Percentiles rank a stretch among this genome's conserved stretches.
Evolutionary conservation across 768 basidiomycete genomes (phyloP).

Genomic region (Pisolithus marmoratus): DNA sequence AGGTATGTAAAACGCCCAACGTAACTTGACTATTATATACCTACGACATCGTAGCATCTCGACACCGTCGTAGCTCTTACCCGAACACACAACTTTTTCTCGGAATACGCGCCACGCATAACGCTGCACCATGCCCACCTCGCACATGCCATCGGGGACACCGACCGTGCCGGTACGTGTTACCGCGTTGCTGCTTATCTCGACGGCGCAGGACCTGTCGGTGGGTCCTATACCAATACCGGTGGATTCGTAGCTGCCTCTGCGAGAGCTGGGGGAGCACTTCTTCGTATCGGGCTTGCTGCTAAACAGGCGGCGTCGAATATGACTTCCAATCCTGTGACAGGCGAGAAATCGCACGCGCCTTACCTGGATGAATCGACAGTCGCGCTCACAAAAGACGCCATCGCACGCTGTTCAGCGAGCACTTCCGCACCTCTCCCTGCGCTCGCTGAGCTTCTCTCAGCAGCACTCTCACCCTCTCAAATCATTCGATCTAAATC

Average conservation of each 20-base stretch:
- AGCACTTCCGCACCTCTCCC: slow-evolving; percentile 15
- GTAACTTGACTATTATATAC: too few species aligned
- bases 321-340: neutral
- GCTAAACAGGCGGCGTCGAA: slow-evolving; percentile 4
- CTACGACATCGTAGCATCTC: slow-evolving; percentile 27
- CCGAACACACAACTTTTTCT: slow-evolving; percentile 53
- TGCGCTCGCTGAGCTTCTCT: slow-evolving; percentile 11
- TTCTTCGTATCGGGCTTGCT: slow-evolving; percentile 42
- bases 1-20: slow-evolving; percentile 30
- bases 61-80: slow-evolving; percentile 53
- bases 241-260: slow-evolving; percentile 40
- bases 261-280: slow-evolving; percentile 48
- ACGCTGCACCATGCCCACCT: slow-evolving; percentile 68
- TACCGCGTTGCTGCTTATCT: slow-evolving; percentile 59
- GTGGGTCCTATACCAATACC: slow-evolving; percentile 7
- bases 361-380: slow-evolving; percentile 13
- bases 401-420: slow-evolving; percentile 19
- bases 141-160: slow-evolving; percentile 57
- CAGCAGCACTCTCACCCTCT: slow-evolving; percentile 14
- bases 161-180: slow-evolving; percentile 49
- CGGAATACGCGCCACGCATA: slow-evolving; percentile 52
- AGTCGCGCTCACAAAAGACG: slow-evolving; percentile 18
- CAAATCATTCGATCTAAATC: slow-evolving; percentile 27
- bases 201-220: slow-evolving; percentile 28
- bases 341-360: slow-evolving; percentile 1